These are phyloP conservation scores for Hypoxylon rickii DNA, from an alignment of 495 filamentous ascomycete genomes.

Conservation along the genomic window DNA sequence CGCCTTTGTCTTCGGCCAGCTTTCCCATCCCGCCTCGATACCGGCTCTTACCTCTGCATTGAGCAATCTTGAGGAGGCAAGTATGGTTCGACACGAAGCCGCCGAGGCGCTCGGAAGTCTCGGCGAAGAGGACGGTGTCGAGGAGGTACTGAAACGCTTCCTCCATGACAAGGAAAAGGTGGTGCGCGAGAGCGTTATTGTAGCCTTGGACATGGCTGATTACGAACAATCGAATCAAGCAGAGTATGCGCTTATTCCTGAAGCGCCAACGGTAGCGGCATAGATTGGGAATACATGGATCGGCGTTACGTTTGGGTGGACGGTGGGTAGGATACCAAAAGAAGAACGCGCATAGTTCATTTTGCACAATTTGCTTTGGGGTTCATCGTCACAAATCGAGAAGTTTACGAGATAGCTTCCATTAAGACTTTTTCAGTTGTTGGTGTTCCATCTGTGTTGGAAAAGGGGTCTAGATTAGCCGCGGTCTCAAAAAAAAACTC, in stretches of 20 bases:
- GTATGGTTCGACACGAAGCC: conserved; percentile 98
- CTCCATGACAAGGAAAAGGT: conserved; percentile 89
- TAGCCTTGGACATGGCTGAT: conserved; percentile 97
- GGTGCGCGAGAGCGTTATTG: conserved; percentile 90
- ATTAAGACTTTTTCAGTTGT: conserved; percentile 53
- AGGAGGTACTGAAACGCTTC: conserved; percentile 80
- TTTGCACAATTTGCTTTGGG: conserved; percentile 4
- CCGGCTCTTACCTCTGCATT: conserved; percentile 80
- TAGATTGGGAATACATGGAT: conserved; percentile 23
- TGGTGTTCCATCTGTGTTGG: conserved; percentile 62
- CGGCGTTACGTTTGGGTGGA: conserved; percentile 35
- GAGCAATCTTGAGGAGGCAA: conserved; percentile 76
- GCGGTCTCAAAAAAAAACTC: background rate
- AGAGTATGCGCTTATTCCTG: conserved; percentile 89
- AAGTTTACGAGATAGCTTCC: conserved; percentile 12
- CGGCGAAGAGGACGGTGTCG: conserved; percentile 90
- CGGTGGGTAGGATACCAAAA: conserved; percentile 26
- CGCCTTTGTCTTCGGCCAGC: conserved; percentile 96
- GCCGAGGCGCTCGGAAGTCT: conserved; percentile 97
- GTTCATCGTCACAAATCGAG: conserved; percentile 2
- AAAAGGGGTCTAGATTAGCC: conserved; percentile 40
- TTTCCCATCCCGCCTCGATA: conserved; percentile 94
- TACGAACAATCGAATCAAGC: conserved; percentile 87
- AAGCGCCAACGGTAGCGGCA: conserved; percentile 46
- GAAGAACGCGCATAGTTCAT: conserved; percentile 22